These are phyloP conservation scores for Chrysanthemum makinoi DNA, from an alignment of 129 eudicot genomes.

Conservation along the genomic window DNA sequence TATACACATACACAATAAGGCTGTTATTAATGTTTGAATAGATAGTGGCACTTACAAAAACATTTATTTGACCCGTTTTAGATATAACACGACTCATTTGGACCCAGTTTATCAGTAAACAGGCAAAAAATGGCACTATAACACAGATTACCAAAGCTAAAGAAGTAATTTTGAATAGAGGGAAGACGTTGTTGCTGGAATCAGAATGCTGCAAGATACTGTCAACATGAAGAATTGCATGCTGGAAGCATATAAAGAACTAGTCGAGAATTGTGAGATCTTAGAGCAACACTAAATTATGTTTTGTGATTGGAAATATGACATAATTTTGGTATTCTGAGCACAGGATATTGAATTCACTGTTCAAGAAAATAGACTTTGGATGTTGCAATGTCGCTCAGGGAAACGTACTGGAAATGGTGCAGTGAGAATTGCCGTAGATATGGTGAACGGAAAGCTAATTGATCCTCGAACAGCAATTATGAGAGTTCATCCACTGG, in stretches of 20 bases:
- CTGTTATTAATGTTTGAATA: too few species aligned
- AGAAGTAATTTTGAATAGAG: too few species aligned
- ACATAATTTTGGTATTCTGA: constrained; percentile 27
- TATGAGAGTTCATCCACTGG: constrained; percentile 98
- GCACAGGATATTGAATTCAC: constrained; percentile 96
- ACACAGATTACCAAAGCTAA: too few species aligned
- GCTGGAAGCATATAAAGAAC: too few species aligned
- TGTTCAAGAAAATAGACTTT: constrained; percentile 91
- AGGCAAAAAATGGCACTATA: too few species aligned
- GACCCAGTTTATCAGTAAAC: too few species aligned
- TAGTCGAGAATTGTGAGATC: constrained; percentile 30
- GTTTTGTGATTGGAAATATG: neutral
- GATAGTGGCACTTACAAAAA: too few species aligned
- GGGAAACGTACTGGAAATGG: constrained; percentile 96
- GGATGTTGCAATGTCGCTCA: constrained; percentile 95
- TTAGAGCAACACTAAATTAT: constrained; percentile 70
- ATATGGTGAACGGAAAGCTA: constrained; percentile 85
- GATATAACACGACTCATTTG: too few species aligned
- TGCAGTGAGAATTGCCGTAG: constrained; percentile 90
- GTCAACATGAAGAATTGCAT: constrained; percentile 9
- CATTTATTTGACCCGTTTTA: too few species aligned
- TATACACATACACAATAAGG: too few species aligned
- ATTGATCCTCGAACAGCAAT: constrained; percentile 62
- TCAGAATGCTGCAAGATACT: too few species aligned
- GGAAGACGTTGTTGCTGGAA: too few species aligned